Conservation (phyloP, 441 rosid species). For the Populus hybrid region DNA sequence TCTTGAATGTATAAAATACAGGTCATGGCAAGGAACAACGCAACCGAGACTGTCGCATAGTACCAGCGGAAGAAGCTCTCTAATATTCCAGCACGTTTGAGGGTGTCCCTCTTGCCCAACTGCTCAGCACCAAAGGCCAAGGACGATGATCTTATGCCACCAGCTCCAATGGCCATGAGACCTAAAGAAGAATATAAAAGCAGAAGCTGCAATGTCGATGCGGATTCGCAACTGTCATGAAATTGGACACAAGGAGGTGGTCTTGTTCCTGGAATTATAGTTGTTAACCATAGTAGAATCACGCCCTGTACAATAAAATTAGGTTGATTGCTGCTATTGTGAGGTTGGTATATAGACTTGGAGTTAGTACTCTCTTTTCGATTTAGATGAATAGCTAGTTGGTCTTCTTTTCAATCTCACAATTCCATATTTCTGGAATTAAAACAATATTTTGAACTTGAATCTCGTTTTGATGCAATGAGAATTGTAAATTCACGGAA, state of each 20-base stretch:
- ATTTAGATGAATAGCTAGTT: not conserved
- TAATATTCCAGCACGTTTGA: not conserved
- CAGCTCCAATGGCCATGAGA: constrained; percentile 57
- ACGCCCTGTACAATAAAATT: constrained; percentile 40
- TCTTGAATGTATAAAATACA: constrained; percentile 61
- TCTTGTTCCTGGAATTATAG: constrained; percentile 36
- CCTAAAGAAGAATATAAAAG: constrained; percentile 43
- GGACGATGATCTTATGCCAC: constrained; percentile 53
- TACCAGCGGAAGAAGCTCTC: constrained; percentile 37
- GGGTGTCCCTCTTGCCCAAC: not conserved
- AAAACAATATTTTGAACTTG: not conserved
- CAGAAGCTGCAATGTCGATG: constrained; percentile 36
- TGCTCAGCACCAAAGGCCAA: constrained; percentile 47
- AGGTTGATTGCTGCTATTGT: not conserved
- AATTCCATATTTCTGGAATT: not conserved
- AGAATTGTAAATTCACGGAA: not conserved
- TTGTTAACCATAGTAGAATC: constrained; percentile 50
- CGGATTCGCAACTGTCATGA: constrained; percentile 30
- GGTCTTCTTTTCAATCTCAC: not conserved
- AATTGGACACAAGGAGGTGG: constrained; percentile 37
- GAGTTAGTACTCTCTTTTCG: not conserved
- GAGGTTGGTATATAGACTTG: not conserved
- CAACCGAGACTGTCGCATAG: constrained; percentile 30
- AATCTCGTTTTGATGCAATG: not conserved
- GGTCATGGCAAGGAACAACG: constrained; percentile 41